Conservation (phyloP, 768 basidiomycete genomes). For the Steccherinum ochraceum region DNA sequence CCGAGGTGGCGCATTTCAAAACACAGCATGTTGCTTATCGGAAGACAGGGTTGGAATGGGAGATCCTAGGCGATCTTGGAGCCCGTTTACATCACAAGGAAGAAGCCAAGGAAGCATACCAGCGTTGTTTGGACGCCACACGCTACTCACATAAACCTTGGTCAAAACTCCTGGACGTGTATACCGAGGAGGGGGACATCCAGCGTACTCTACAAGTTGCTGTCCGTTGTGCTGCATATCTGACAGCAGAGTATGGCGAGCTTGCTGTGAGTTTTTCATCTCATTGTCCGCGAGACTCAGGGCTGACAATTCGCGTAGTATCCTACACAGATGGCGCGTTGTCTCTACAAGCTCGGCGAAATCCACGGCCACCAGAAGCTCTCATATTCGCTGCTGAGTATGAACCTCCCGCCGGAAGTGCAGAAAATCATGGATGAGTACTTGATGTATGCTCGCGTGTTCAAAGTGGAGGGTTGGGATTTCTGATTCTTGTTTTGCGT, state of each 20-base stretch:
- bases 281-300: background rate
- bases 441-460: constrained; percentile 78
- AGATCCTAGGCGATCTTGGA: constrained; percentile 93
- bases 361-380: constrained; percentile 94
- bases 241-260: constrained; percentile 85
- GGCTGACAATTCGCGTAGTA: constrained; percentile 56
- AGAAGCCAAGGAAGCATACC: constrained; percentile 97
- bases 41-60: constrained; percentile 97
- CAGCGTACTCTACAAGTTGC: constrained; percentile 87
- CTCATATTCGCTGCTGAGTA: constrained; percentile 85
- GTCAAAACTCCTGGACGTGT: constrained; percentile 91
- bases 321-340: constrained; percentile 84
- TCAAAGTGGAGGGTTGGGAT: constrained; percentile 84
- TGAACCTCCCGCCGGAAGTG: constrained; percentile 88
- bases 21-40: constrained; percentile 97
- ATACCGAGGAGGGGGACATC: constrained; percentile 94
- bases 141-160: constrained; percentile 91
- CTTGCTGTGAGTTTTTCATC: constrained; percentile 58
- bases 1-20: constrained; percentile 98
- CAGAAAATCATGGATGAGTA: constrained; percentile 92
- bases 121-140: constrained; percentile 83
- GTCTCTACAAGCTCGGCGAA: constrained; percentile 90
- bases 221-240: constrained; percentile 89
- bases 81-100: constrained; percentile 94
- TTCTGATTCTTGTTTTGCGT: constrained; percentile 35